phyloP scores from a whole-genome alignment of 768 basidiomycete genomes.

The Mrakia blollopis region DNA sequence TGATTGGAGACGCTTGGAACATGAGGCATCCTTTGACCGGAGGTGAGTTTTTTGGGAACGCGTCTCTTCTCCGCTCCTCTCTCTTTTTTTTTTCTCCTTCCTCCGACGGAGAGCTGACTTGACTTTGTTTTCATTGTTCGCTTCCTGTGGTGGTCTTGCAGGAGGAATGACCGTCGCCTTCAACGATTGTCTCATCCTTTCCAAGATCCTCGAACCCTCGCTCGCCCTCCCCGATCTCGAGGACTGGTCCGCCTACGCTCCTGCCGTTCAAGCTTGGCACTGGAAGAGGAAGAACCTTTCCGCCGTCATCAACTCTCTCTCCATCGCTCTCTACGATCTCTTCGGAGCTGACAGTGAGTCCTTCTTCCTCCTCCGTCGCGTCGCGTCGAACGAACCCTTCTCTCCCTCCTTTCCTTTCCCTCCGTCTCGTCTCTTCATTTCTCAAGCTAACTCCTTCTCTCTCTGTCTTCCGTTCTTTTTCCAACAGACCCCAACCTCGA shows the following conservation, averaged over 20 bases:
- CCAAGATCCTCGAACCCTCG: constrained; percentile 53
- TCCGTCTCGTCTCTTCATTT: neutral
- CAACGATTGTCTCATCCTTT: constrained; percentile 74
- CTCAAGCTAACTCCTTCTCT: no score
- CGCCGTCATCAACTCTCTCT: constrained; percentile 85
- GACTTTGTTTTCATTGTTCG: neutral
- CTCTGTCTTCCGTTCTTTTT: neutral
- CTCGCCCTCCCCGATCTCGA: constrained; percentile 36
- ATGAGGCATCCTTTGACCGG: constrained; percentile 99
- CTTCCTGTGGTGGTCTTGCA: constrained; percentile 6
- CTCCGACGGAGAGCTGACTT: neutral
- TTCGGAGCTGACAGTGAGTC: constrained; percentile 86
- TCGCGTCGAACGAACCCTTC: no score
- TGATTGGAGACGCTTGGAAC: constrained; percentile 95
- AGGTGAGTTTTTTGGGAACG: constrained; percentile 36
- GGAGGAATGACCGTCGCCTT: constrained; percentile 98
- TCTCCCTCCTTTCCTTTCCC: neutral
- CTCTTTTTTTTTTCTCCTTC: neutral
- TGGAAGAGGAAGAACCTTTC: constrained; percentile 78
- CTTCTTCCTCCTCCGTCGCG: no score
- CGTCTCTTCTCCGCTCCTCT: constrained; percentile 6
- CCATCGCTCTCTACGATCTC: constrained; percentile 86
- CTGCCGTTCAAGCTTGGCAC: constrained; percentile 66
- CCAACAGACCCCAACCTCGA: constrained; percentile 47
- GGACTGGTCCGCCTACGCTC: constrained; percentile 46